phyloP scores from a whole-genome alignment of 805 yeast species.

The Alloascoidea hylecoeti region DNA sequence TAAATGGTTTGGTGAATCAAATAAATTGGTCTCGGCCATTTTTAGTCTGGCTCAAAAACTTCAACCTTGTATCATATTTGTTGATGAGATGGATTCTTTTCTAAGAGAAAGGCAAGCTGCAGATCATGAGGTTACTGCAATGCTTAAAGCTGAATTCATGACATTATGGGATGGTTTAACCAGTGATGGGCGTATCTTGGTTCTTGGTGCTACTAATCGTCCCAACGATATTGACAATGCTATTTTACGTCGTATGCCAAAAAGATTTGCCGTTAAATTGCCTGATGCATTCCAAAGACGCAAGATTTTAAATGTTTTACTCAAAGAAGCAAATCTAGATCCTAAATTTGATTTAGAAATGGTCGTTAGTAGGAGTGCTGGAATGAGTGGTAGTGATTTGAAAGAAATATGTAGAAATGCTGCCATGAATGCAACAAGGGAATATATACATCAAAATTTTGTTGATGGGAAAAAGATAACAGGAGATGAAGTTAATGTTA shows the following conservation, averaged over 20 bases:
- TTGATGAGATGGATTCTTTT: slow-evolving; percentile 94
- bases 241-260: slow-evolving; percentile 85
- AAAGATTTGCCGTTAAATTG: slow-evolving; percentile 63
- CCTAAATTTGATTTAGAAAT: slow-evolving; percentile 41
- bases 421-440: slow-evolving; percentile 79
- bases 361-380: slow-evolving; percentile 52
- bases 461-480: slow-evolving; percentile 22
- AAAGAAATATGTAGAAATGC: slow-evolving; percentile 90
- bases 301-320: slow-evolving; percentile 54
- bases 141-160: slow-evolving; percentile 94
- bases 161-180: slow-evolving; percentile 93
- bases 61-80: slow-evolving; percentile 89
- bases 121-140: slow-evolving; percentile 94
- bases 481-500: slow-evolving; percentile 26
- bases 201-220: slow-evolving; percentile 91
- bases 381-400: slow-evolving; percentile 82
- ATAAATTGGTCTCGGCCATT: slow-evolving; percentile 85
- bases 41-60: slow-evolving; percentile 81
- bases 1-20: slow-evolving; percentile 95
- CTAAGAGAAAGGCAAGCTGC: slow-evolving; percentile 68
- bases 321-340: slow-evolving; percentile 53
- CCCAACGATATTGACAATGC: slow-evolving; percentile 88
- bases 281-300: slow-evolving; percentile 59
- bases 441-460: slow-evolving; percentile 55
- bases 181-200: slow-evolving; percentile 60